Base-by-base conservation (phyloP, 352 stramenopile genomes). In the Globisporangium iwayamae region DNA sequence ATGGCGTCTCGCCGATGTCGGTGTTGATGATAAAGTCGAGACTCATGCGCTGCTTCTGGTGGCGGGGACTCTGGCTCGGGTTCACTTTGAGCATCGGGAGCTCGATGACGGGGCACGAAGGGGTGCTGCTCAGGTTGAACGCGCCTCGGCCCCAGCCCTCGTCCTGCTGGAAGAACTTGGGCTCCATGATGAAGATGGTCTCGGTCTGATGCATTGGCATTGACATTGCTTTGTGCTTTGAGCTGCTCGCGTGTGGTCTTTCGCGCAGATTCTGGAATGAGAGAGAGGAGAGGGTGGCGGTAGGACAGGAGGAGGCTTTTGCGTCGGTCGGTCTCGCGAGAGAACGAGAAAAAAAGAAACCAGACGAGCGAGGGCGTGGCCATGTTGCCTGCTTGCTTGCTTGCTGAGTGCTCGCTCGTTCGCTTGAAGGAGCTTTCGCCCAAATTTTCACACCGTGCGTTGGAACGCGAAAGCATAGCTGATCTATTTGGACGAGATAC, bases 21-120 rank as follows among this genome's bases (percentile, higher is more conserved):
- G 69, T 66, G 60, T 87, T 81, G 2, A 79, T 71, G 62, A 89
- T 89, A 62, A 89, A 89, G 64, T 76, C 80, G 32, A 89, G 70
- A 45, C 74, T 81, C 80, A 89, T 89, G 56, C 70, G 73, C 38
- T 78, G 62, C 14, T 57, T 62, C 18, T 11, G 69, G 56, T 18
- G 69, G 64, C 52, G 56, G 67, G 30, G 68, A 10, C 25, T 55
- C 48, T 38, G 48, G 25, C 51, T 56, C 18, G 51, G 51, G 16
- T 56, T 16, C 51, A 43, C 11, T n/a, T 56, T 56, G 51, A 43
- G 51, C 51, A 56, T 56, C 30, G 51, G 51, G 25, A 56, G 51
- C 30, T 41, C 51, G 18, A 56, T 43, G 2, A 25, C 41, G 16
- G 41, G 41, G 13, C 25, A 14, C 13, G 25, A 14, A 30, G 30